Base-by-base conservation (phyloP, 805 yeast species). In the Metschnikowia corniflorae region DNA sequence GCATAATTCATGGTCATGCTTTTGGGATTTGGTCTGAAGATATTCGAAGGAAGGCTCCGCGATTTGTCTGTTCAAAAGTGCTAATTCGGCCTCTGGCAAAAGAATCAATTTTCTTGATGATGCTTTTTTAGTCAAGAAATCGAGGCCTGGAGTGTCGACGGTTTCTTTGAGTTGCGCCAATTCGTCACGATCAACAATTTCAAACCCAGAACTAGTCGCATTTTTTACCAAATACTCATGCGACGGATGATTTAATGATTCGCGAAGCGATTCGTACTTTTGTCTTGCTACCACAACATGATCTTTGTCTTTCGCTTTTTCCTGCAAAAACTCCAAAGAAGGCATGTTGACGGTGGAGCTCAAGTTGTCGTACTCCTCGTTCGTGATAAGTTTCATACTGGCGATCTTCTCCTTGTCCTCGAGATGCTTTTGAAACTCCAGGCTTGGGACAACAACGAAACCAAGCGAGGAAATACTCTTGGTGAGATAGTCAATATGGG, bases 361-460 rank as follows among this genome's bases (percentile, higher is more conserved):
- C 36, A 55, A 46, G 14, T 35, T 34, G 6, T 46, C 44, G 29
- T 45, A 50, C 22, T 50, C 54, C 17, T 42, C 49, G 20, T 43
- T 41, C 3, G 46, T 40, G 1, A 58, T 38, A 16, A 56, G 46
- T 35, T 43, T 44, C 55, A 51, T 43, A 19, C 47, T 43, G 4
- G 43, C 47, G 2, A 72, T 68, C 33, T 57, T 40, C 31, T 49
- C 49, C 18, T 46, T 58, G 19, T 58, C 59, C 23, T 52, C 53
- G 15, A 73, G 42, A 26, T 55, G 60, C 30, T 29, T 23, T 33
- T 40, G 41, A 26, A 49, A 49, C 9, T 49, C 50, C 28, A 29
- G 43, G n/a, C 43, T 40, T 7, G 53, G 49, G 6, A 49, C 44
- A 4, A 51, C 50, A n/a, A 48, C 49, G 21, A 27, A 46, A 5